Evolutionary conservation across 768 basidiomycete species (phyloP), one percentile per base, ranked within the genome.

Genomic region (Rubroboletus pulcherrimus): DNA sequence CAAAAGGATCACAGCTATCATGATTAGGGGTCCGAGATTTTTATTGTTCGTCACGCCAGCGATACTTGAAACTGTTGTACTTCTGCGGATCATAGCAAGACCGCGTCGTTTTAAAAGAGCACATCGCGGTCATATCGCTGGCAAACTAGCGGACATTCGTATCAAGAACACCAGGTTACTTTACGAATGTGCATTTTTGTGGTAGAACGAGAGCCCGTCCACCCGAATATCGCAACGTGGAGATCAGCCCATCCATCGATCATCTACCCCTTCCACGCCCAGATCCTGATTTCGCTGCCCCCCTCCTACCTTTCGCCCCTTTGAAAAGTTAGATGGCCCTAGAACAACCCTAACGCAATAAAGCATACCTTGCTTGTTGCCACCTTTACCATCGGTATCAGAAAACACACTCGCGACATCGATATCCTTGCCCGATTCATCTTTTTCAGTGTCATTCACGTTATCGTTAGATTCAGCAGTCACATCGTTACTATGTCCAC

Each of bases 401-500:
- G 71, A 63, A 19, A 50, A 0, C 42, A 55, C 54, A 43, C 53
- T 49, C n/a, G 19, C 15, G n/a, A 21, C 19, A 49, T 65, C 65
- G 49, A 45, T 49, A 41, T 64, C 67, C 60, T 69, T 67, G 62
- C 59, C 40, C 63, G 58, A 46, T 45, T 68, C 64, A 65, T 69
- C 55, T 45, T 65, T 60, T 59, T 72, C 65, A 51, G 2, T 46
- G n/a, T 65, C 55, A 58, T 65, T 64, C 54, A 65, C 48, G 47
- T 57, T 58, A 44, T 61, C 55, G 24, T 60, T 59, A 60, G 61
- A 40, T 19, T 69, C 47, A 66, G 51, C 21, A 57, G 48, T 60
- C 53, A 66, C 56, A 69, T 67, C 46, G 44, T 49, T 55, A 69
- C 45, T 69, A 56, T 59, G 55, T 53, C 64, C 63, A 59, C 14